Evolutionary conservation across 2,329 filamentous ascomycete species (phyloP), one percentile per base, ranked within the genome.

Genomic region (Colletotrichum chlorophyti): DNA sequence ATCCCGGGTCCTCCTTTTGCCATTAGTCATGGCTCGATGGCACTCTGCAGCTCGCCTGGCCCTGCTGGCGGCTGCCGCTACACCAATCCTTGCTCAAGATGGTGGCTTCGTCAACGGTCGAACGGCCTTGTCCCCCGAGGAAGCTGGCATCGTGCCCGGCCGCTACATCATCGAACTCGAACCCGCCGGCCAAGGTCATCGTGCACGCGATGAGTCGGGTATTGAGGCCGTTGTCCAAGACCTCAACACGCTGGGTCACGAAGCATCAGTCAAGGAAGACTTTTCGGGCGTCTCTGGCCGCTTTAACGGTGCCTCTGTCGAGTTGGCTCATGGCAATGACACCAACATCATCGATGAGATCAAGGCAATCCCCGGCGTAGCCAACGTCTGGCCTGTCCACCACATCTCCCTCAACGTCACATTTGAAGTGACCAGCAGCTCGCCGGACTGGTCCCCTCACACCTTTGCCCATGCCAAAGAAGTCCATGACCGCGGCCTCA

Each of bases 361-460:
- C 34, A 60, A 61, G 15, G 47, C 29, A 4, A 49, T 52, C 19
- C 57, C 57, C 5, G 60, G 58, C 3, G 48, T 59, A 5, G 50
- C 46, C 12, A 40, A 35, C 2, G 60, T 50, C 2, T 62, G 60
- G 60, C 52, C 52, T 0, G 54, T 60, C 1, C 38, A 62, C 5
- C 37, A 40, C n/a, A 55, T 62, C 31, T 21, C 69, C 65, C 8
- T 66, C 65, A 12, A 42, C 47, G 31, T 40, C 14, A 27, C 50
- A 6, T 65, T 58, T 58, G 63, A 47, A 19, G 48, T 52, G 0
- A 53, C 50, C 7, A 26, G 35, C 1, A 43, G 43, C 21, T 48
- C 40, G 5, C 51, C 50, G 1, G 45, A 61, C 2, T 65, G 64
- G 64, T 64, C 61, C 31, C 64, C 64, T 10, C 63, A 65, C 19